Evolutionary conservation across 1,284 basidiomycete species (phyloP), one percentile per base, ranked within the genome.

Genomic region (Porogramme epimiltina): DNA sequence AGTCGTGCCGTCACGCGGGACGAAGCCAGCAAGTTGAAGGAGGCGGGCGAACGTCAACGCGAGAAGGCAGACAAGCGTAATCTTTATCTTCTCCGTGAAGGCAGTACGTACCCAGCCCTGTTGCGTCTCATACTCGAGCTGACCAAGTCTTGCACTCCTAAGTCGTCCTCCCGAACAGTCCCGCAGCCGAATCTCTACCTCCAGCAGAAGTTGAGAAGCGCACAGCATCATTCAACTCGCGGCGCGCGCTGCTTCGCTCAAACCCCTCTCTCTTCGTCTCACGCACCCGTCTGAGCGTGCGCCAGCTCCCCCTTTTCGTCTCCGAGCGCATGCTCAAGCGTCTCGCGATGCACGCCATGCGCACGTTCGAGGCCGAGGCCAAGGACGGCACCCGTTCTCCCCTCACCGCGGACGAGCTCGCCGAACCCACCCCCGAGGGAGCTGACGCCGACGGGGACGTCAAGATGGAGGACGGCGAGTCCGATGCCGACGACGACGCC

Each of bases 1-100:
- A 84, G 90, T 18, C 84, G 88, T 16, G 97, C 97, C 3, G 95
- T 99, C 16, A 94, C 93, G 0, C 77, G 95, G 41, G 92, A 94
- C 56, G 82, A 91, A 62, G 97, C 97, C 9, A 79, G 82, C 3
- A 87, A 89, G 67, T 79, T 98, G 42, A 91, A 91, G 63, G 93
- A 96, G 56, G 90, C 88, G 23, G 87, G 89, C 6, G 93, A 96
- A 64, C 83, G 85, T 62, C 80, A 82, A 49, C 79, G 94, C 45
- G 87, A 95, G 69, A 95, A 95, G 70, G 87, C 88, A 1, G 97
- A 99, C 71, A 97, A 97, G 72, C 84, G 96, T 19, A 98, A 98
- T 69, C 85, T 97, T 61, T 98, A 98, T 71, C 82, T 99, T 47
- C 82, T 99, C 64, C 85, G 93, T 20, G 97, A 99, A 81, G 97